phyloP scores from a whole-genome alignment of 129 eudicot genomes.

The Erigeron canadensis region DNA sequence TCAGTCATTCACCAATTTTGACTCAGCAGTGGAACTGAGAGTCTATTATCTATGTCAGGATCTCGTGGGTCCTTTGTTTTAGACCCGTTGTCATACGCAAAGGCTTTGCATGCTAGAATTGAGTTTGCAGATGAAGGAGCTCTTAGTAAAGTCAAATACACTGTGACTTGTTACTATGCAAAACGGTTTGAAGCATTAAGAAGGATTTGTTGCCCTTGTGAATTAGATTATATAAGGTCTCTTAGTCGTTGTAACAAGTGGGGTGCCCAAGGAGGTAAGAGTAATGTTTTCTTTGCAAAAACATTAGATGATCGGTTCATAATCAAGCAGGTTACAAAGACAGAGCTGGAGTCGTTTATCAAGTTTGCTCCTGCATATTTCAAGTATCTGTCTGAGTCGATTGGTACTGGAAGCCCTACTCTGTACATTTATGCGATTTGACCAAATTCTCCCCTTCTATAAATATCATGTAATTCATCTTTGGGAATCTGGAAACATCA shows the following conservation, averaged over 20 bases:
- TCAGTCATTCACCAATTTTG: constrained; percentile 51
- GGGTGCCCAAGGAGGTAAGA: constrained; percentile 99
- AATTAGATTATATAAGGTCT: constrained; percentile 72
- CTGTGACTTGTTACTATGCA: constrained; percentile 84
- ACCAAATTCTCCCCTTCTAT: neutral
- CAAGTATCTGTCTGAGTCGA: constrained; percentile 88
- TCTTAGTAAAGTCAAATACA: constrained; percentile 73
- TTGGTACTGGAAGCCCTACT: constrained; percentile 84
- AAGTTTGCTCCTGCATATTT: constrained; percentile 93
- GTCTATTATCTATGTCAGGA: constrained; percentile 53
- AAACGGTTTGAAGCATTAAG: constrained; percentile 88
- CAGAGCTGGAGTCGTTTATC: constrained; percentile 93
- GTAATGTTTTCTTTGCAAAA: constrained; percentile 95
- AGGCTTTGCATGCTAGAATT: constrained; percentile 78
- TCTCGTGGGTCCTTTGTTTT: constrained; percentile 54
- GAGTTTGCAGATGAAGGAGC: constrained; percentile 70
- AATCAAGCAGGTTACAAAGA: constrained; percentile 96
- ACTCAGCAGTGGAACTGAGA: constrained; percentile 74
- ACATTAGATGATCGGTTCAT: constrained; percentile 92
- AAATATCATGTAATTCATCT: neutral
- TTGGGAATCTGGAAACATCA: too few species aligned
- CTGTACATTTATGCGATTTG: neutral
- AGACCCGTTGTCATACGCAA: constrained; percentile 65
- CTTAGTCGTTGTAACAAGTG: constrained; percentile 96
- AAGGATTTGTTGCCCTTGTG: constrained; percentile 87